Percentiles rank a stretch among this genome's conserved stretches.
These are phyloP conservation scores for Pythium biforme DNA, from an alignment of 352 stramenopile genomes.

Conservation along the genomic window DNA sequence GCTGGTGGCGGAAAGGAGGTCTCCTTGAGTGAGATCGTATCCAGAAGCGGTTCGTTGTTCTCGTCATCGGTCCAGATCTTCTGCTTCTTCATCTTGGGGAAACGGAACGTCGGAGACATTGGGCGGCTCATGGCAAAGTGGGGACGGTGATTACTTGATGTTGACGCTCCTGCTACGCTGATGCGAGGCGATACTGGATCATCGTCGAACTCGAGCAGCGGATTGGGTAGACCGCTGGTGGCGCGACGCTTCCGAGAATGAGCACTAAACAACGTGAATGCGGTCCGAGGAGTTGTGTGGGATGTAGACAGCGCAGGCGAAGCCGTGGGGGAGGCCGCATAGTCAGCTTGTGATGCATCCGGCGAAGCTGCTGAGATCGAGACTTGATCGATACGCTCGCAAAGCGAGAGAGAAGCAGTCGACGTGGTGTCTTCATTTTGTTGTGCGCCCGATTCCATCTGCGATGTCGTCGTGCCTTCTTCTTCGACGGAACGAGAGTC, in stretches of 20 bases:
- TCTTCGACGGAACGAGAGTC: background rate
- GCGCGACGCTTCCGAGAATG: slow-evolving; percentile 24
- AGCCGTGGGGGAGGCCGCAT: background rate
- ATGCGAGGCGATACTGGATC: background rate
- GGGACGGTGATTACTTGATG: slow-evolving; percentile 7
- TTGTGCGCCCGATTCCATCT: background rate
- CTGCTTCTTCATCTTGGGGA: slow-evolving; percentile 28
- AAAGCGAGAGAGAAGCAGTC: slow-evolving; percentile 60
- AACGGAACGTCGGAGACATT: slow-evolving; percentile 28
- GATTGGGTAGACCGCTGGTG: background rate
- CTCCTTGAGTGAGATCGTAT: slow-evolving; percentile 17
- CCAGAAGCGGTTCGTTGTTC: slow-evolving; percentile 18
- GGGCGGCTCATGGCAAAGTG: slow-evolving; percentile 20
- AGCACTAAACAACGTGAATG: slow-evolving; percentile 27
- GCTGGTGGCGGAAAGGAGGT: slow-evolving; percentile 16
- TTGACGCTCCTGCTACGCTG: background rate
- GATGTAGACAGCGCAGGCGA: slow-evolving; percentile 2
- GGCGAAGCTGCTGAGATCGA: slow-evolving; percentile 53
- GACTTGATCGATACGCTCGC: slow-evolving; percentile 74
- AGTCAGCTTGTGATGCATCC: background rate
- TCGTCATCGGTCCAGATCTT: slow-evolving; percentile 27
- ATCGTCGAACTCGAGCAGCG: slow-evolving; percentile 1
- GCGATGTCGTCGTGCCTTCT: background rate
- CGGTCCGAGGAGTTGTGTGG: slow-evolving; percentile 13
- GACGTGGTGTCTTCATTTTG: slow-evolving; percentile 21